These are phyloP conservation scores for Knoxdaviesia proteae DNA, from an alignment of 2,329 filamentous ascomycete species.

Conservation along the genomic window DNA sequence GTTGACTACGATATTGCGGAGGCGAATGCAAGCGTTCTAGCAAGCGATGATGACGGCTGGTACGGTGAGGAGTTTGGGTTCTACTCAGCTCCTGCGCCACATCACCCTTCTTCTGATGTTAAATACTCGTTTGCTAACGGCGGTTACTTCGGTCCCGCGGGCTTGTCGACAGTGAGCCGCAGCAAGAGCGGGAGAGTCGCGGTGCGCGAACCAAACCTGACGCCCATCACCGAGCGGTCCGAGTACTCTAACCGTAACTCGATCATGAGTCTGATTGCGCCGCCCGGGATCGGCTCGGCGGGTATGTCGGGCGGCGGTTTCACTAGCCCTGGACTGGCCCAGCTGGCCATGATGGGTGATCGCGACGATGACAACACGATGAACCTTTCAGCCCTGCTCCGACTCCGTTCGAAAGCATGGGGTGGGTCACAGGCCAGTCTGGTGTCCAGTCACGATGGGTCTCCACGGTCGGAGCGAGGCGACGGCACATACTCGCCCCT, in stretches of 20 bases:
- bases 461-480: constrained; percentile 25
- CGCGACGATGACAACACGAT: constrained; percentile 43
- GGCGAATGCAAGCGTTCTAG: constrained; percentile 81
- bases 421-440: constrained; percentile 62
- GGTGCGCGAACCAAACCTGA: constrained; percentile 74
- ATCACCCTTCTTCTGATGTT: constrained; percentile 20
- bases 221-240: constrained; percentile 85
- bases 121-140: constrained; percentile 50
- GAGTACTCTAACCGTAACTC: constrained; percentile 94
- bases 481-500: constrained; percentile 24
- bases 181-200: constrained; percentile 53
- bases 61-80: constrained; percentile 96
- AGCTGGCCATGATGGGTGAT: constrained; percentile 47
- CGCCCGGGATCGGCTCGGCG: constrained; percentile 15
- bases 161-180: constrained; percentile 31
- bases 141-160: constrained; percentile 70
- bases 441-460: constrained; percentile 29
- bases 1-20: constrained; percentile 64
- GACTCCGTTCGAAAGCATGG: constrained; percentile 55
- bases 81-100: constrained; percentile 43
- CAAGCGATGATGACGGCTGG: constrained; percentile 80
- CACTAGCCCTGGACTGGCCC: constrained; percentile 53
- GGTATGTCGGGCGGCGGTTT: constrained; percentile 25
- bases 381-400: constrained; percentile 51
- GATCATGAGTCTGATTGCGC: constrained; percentile 51